Evolutionary conservation across 352 stramenopile genomes (phyloP).

Genomic region (Globisporangium solare): DNA sequence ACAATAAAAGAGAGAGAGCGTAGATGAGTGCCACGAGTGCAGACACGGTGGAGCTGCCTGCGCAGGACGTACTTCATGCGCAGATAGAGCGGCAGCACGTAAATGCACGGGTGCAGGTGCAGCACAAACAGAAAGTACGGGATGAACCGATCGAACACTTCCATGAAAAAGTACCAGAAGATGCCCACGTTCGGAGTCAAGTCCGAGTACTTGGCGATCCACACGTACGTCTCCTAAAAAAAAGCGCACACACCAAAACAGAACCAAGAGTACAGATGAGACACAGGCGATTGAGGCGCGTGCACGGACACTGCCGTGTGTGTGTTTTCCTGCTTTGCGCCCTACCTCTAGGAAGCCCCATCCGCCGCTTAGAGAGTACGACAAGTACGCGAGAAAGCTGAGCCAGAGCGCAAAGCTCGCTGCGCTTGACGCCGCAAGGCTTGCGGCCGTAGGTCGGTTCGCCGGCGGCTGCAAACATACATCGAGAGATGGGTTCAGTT

Average conservation of each 20-base stretch:
- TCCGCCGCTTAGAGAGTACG: slow-evolving; percentile 38
- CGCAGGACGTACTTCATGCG: slow-evolving; percentile 49
- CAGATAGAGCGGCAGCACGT: slow-evolving; percentile 73
- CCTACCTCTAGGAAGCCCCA: slow-evolving; percentile 64
- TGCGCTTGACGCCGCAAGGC: slow-evolving; percentile 6
- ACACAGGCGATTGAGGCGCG: background rate
- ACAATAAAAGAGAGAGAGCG: too few species aligned
- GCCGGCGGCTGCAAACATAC: slow-evolving; percentile 4
- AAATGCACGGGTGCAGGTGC: slow-evolving; percentile 77
- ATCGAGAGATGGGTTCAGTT: background rate
- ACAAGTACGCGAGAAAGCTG: slow-evolving; percentile 45
- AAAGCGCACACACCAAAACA: too few species aligned
- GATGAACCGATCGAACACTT: slow-evolving; percentile 85
- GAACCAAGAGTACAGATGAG: too few species aligned
- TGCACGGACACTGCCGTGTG: background rate
- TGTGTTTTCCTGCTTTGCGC: too few species aligned
- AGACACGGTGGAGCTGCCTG: background rate
- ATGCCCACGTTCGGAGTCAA: slow-evolving; percentile 82
- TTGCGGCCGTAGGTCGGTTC: background rate
- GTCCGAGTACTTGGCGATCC: slow-evolving; percentile 74
- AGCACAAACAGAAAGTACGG: slow-evolving; percentile 81
- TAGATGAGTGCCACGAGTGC: background rate
- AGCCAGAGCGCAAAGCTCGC: slow-evolving; percentile 25
- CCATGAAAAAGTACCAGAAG: slow-evolving; percentile 90
- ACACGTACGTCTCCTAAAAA: slow-evolving; percentile 83